These are phyloP conservation scores for Penicillium coffeae DNA, from an alignment of 495 filamentous ascomycete genomes.

Conservation along the genomic window DNA sequence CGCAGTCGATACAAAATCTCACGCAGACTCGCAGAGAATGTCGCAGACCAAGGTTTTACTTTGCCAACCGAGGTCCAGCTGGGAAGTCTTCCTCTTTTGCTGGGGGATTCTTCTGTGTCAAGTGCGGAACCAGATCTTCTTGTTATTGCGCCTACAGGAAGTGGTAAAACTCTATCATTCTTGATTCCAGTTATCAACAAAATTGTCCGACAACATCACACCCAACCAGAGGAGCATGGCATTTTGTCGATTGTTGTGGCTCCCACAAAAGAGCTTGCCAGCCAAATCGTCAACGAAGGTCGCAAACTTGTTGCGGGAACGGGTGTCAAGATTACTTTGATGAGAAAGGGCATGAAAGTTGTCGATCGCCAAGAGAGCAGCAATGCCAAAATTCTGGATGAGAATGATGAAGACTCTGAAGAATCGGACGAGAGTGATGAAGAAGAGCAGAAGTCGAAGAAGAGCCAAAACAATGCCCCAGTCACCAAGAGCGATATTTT, in stretches of 20 bases:
- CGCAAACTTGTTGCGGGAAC: conserved; percentile 75
- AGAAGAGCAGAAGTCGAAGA: conserved; percentile 33
- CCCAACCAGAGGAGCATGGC: conserved; percentile 43
- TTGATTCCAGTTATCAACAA: conserved; percentile 79
- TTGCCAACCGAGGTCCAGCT: conserved; percentile 93
- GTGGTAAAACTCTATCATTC: conserved; percentile 95
- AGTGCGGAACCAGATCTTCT: conserved; percentile 63
- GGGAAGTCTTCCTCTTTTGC: conserved; percentile 72
- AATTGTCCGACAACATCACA: conserved; percentile 53
- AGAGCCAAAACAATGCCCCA: conserved; percentile 32
- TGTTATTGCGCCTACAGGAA: conserved; percentile 88
- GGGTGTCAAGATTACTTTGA: conserved; percentile 71
- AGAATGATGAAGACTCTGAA: conserved; percentile 36
- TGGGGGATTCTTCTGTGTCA: conserved; percentile 38
- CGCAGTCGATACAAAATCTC: conserved; percentile 65
- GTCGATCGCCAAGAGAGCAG: conserved; percentile 38
- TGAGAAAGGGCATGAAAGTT: conserved; percentile 79
- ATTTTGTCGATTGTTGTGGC: conserved; percentile 70
- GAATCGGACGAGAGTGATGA: conserved; percentile 37
- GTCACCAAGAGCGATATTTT: conserved; percentile 75
- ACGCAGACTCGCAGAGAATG: conserved; percentile 66
- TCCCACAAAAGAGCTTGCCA: conserved; percentile 87
- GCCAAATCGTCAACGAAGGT: conserved; percentile 90
- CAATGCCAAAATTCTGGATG: conserved; percentile 33
- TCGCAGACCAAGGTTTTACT: conserved; percentile 77